Evolutionary conservation across 148 eudicot species (phyloP), one percentile per base, ranked within the genome.

Genomic region (Arbutus unedo): DNA sequence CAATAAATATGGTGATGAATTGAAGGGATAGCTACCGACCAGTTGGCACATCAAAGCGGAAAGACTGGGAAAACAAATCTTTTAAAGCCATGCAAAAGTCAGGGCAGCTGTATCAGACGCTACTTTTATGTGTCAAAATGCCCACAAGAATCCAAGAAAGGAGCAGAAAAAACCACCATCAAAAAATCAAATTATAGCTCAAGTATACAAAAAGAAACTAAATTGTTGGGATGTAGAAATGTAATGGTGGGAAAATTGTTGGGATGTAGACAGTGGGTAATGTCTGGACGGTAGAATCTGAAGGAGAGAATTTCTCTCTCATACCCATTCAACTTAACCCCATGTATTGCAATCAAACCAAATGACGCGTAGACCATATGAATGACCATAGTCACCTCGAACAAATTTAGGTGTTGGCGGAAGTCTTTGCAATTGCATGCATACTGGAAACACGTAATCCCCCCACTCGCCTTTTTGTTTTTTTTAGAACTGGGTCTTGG

Each of bases 1-100:
- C 82, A 83, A 71, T 79, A 8, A 83, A 79, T 83, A 82, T 16
- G 66, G 74, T 48, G n/a, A 62, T 38, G 43, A 54, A 60, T 0
- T 2, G 48, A 54, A 60, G 48, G 49, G 74, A 53, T 66, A 76
- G 47, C 80, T 10, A 50, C 73, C 38, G 53, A 76, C 7, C 45
- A 78, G 60, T 60, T 78, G 78, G 47, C 82, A 44, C 66, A 80
- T 67, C 25, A 13, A 23, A 25, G 5, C 74, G 16, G 48, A 56
- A 78, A 70, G 73, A 45, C 53, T 41, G 57, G 67, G 31, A 83
- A 73, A 83, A 83, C 38, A 19, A 56, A 3, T 72, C n/a, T 43
- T 25, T 41, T 47, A 47, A 66, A 66, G 71, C 11, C 71, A 25
- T 66, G 47, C 6, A 67, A 31, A 79, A 56, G 67, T 78, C 51